Base-by-base conservation (phyloP, 2,329 filamentous ascomycete species). In the Tolypocladium tundrense region DNA sequence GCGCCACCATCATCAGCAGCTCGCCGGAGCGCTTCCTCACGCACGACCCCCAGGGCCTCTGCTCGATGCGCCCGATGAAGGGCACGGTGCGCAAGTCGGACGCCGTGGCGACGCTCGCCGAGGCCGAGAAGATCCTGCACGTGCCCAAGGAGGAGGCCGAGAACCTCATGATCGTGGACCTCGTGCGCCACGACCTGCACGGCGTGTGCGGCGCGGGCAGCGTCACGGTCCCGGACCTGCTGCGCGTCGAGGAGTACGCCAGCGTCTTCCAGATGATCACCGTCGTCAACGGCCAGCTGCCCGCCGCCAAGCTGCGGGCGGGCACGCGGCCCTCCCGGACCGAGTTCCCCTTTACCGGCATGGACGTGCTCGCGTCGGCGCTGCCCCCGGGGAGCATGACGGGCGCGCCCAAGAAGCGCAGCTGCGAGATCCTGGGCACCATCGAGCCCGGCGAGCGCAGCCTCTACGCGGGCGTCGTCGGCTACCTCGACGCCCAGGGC, bases 161-260 rank as follows among this genome's bases (percentile, higher is more conserved):
- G 75, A 97, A 97, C 68, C 81, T 97, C 31, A 97, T 97, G 94
- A 97, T 97, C 66, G 92, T 96, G 2, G 93, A 97, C 70, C 79
- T 97, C 1, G 94, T 97, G n/a, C 84, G 93, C 0, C 93, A 97
- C 68, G 93, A 97, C 70, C 77, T 97, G 14, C 88, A 95, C 71
- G 85, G 87, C n/a, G 86, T 96, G 10, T 90, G 88, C 60, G 90
- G 89, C 6, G 81, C 88, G 1, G 86, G 85, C 0, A 82, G 83
- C 59, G 91, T 97, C 1, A 70, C 75, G 7, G 91, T 96, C 1
- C 84, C 86, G 16, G 87, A 91, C 57, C 76, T 97, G 31, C 88
- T 97, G 75, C 82, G 86, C 59, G 88, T 97, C 1, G 92, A 97
- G 72, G 91, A 96, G 68, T 95, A 96, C 69, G 87, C 89, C 53